Base-by-base conservation (phyloP, 1,284 basidiomycete species). In the Lentinula novae-zelandiae region DNA sequence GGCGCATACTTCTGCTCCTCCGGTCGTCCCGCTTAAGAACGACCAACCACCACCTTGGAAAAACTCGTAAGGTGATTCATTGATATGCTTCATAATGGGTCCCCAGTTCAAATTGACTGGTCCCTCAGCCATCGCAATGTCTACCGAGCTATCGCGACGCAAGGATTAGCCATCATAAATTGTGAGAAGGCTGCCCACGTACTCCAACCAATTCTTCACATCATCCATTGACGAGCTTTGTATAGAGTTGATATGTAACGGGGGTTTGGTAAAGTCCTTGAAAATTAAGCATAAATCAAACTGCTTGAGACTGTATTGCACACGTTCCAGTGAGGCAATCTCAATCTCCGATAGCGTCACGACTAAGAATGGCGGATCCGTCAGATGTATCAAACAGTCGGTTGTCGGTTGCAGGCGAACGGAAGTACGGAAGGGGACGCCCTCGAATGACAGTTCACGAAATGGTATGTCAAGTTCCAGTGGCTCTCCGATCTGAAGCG, bases 121-220 rank as follows among this genome's bases (percentile, higher is more conserved):
- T 9, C 96, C 93, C 75, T 98, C 97, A 51, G 92, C 93, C 75
- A 98, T 86, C 13, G 96, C 90, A 61, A 99, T 96, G 73, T 99
- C 97, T 60, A 97, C 95, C 10, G 94, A 96, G 72, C 93, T 96
- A 33, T 46, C 34, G 42, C 54, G 31, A 15, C 60, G 56, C 1
- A 62, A 40, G 31, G 15, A 63, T 65, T 60, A 67, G 50, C 57
- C 49, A 63, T 42, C 27, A 33, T 62, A 49, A 27, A 34, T 13
- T 58, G 40, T 31, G 39, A 38, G 66, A 31, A 57, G 15, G 48
- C 61, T 33, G 4, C 8, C n/a, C 9, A 83, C 91, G 67, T 70
- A 96, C 92, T 99, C 96, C 33, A 99, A 84, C 96, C 96, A 99
- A 71, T 96, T 95, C 76, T 97, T 97, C 63, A 98, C 95, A 68